Conservation (phyloP, 2,329 filamentous ascomycete genomes). For the Stagonosporopsis cucurbitacearum region DNA sequence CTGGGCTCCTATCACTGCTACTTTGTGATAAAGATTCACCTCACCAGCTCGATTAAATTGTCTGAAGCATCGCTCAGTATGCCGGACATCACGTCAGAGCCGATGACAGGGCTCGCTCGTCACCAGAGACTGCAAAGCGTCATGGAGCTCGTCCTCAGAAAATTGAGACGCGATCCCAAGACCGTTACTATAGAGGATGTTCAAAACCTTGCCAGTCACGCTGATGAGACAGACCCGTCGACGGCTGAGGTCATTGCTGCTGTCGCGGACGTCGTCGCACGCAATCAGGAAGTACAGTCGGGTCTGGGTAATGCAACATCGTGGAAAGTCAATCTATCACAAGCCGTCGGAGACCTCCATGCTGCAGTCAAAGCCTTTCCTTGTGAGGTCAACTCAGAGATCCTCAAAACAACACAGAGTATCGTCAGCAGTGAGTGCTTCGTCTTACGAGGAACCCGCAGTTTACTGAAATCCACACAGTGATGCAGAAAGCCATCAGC, state of each 20-base stretch:
- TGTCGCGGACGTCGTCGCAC: conserved; percentile 31
- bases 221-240: conserved; percentile 26
- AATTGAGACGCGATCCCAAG: conserved; percentile 33
- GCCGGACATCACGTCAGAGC: not conserved
- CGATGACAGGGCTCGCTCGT: conserved; percentile 5
- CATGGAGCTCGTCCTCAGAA: conserved; percentile 21
- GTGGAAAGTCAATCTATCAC: not conserved
- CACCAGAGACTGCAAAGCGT: conserved; percentile 9
- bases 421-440: conserved; percentile 39
- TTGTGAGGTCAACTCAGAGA: conserved; percentile 33
- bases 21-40: not conserved
- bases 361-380: conserved; percentile 34
- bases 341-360: conserved; percentile 36
- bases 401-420: conserved; percentile 34
- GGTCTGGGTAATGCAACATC: conserved; percentile 17
- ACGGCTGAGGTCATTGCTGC: conserved; percentile 40
- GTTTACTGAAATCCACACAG: conserved; percentile 24
- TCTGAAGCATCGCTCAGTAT: not conserved
- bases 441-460: no score
- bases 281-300: conserved; percentile 9
- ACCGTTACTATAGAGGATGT: conserved; percentile 43
- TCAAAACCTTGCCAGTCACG: conserved; percentile 38
- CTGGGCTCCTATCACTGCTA: not conserved
- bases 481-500: conserved; percentile 41
- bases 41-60: not conserved